phyloP scores from a whole-genome alignment of 495 filamentous ascomycete genomes.

The Venustampulla echinocandica region DNA sequence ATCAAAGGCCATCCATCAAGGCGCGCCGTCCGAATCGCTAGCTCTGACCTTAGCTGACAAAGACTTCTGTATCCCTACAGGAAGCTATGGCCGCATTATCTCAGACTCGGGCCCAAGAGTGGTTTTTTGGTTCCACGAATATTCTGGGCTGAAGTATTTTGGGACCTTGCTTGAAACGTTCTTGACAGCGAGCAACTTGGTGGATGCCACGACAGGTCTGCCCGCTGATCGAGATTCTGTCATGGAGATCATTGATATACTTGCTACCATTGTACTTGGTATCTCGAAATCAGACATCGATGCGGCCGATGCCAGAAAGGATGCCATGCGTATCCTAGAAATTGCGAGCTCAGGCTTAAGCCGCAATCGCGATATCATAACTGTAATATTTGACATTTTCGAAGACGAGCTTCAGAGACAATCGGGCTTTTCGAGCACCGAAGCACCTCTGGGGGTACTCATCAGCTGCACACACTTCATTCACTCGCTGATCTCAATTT shows the following conservation, averaged over 20 bases:
- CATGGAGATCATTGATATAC: constrained; percentile 54
- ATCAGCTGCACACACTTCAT: constrained; percentile 74
- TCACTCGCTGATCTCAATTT: constrained; percentile 55
- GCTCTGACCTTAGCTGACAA: constrained; percentile 27
- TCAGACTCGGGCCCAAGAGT: constrained; percentile 51
- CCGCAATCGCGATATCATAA: constrained; percentile 66
- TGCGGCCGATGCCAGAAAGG: constrained; percentile 17
- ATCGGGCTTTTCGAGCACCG: constrained; percentile 36
- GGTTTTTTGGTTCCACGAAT: constrained; percentile 55
- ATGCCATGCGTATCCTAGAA: constrained; percentile 46
- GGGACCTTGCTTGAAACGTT: constrained; percentile 52
- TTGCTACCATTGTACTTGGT: constrained; percentile 40
- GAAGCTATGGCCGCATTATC: constrained; percentile 62
- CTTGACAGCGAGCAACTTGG: constrained; percentile 33
- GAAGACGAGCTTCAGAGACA: constrained; percentile 52
- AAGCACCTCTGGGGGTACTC: constrained; percentile 49
- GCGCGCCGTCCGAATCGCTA: not conserved
- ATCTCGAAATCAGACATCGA: constrained; percentile 2
- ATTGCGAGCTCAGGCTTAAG: constrained; percentile 66
- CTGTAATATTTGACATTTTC: constrained; percentile 74
- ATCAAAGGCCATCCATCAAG: constrained; percentile 10
- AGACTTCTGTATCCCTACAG: constrained; percentile 46
- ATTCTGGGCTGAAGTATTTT: constrained; percentile 58
- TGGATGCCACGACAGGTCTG: constrained; percentile 27
- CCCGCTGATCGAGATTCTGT: constrained; percentile 40